These are phyloP conservation scores for Santalum album DNA, from an alignment of 164 flowering plant species.

Conservation along the genomic window DNA sequence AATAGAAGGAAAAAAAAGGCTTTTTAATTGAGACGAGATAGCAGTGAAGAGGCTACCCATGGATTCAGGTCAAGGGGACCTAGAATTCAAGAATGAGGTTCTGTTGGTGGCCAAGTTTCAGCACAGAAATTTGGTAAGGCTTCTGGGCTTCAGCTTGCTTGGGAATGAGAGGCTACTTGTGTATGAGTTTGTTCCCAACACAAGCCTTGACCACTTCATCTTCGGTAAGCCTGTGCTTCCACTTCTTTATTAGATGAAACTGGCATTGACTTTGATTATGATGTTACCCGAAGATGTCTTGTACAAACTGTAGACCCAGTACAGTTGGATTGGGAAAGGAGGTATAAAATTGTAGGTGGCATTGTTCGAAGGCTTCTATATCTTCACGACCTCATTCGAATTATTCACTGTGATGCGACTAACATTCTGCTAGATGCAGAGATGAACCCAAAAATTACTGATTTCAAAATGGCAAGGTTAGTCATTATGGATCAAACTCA, in stretches of 20 bases:
- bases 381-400: constrained; percentile 21
- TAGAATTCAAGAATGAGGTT: constrained; percentile 18
- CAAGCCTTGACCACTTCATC: constrained; percentile 28
- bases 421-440: constrained; percentile 16
- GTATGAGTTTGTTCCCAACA: constrained; percentile 31
- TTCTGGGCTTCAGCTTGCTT: constrained; percentile 28
- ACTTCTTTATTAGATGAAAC: too few species aligned
- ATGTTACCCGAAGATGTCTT: too few species aligned
- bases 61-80: neutral
- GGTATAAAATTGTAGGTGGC: constrained; percentile 18
- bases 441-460: constrained; percentile 38
- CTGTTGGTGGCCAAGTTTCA: constrained; percentile 25
- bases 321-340: constrained; percentile 16
- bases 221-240: constrained; percentile 15
- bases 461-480: constrained; percentile 40
- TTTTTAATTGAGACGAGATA: neutral
- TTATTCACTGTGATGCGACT: constrained; percentile 20
- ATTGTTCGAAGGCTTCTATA: constrained; percentile 21
- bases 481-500: constrained; percentile 26
- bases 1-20: neutral
- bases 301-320: constrained; percentile 4
- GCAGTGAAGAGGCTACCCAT: neutral
- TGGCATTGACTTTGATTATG: too few species aligned
- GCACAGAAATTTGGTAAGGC: constrained; percentile 30
- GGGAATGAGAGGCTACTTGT: constrained; percentile 29